Base-by-base conservation (phyloP, 202 grass and related monocot species). In the Carex sylvatica region DNA sequence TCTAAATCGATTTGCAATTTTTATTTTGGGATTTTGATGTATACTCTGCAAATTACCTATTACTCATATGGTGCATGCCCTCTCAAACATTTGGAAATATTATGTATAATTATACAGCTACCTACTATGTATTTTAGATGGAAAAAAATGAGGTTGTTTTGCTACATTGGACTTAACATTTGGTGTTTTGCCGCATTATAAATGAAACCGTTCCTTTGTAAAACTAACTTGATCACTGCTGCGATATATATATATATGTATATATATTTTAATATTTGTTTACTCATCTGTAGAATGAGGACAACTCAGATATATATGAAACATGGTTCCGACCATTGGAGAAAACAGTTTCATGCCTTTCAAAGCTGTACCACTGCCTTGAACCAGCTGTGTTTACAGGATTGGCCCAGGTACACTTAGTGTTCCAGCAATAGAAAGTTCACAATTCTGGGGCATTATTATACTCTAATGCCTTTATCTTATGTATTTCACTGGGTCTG, bases 261-360 rank as follows among this genome's bases (percentile, higher is more conserved):
- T 33, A 33, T 33, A 33, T 33, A 33, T 36, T 35, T 40, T 61
- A 44, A 87, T 83, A 24, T 14, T 70, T 70, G 68, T 83, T 22
- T 85, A 69, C 82, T 62, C 54, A 79, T 69, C 63, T 84, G 71
- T 88, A 97, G 96, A 89, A 49, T 2, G 46, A 49, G 46, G 46
- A 49, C 10, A 94, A 83, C 51, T 88, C 87, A 3, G 91, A 92
- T 82, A 88, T 89, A 78, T 90, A 87, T 78, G 84, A 84, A 52
- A 94, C 85, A 76, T 97, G 94, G 88, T 97, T 94, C 83, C 89
- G 85, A 78, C 91, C 91, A 85, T 74, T 97, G 91, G 94, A 97
- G 70, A 97, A 97, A 92, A 97, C 96, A 82, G 91, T 95, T 58
- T 99, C 96, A 36, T 99, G 93, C 78, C 86, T 99, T 55, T 99